phyloP scores from a whole-genome alignment of 768 basidiomycete genomes.

The Leccinum truebloodii region DNA sequence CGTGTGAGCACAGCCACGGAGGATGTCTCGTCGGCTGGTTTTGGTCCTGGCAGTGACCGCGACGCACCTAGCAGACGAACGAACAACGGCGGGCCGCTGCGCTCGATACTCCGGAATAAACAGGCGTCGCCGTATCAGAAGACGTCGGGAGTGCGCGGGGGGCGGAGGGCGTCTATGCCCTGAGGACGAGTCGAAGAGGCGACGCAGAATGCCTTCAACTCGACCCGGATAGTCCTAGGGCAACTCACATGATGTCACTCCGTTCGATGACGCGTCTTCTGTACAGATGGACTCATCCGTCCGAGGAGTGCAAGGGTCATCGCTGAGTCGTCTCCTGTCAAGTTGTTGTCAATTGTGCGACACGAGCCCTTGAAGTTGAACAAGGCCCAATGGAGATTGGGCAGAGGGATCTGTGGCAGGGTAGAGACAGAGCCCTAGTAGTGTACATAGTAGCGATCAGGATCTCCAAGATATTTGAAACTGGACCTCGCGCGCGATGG shows the following conservation, averaged over 20 bases:
- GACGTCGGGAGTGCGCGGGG: not conserved
- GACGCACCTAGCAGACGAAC: not conserved
- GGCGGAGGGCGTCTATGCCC: constrained; percentile 10
- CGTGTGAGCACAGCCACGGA: not conserved
- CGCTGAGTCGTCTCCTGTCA: not conserved
- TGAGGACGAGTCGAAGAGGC: not conserved
- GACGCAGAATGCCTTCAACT: not conserved
- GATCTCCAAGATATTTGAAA: not conserved
- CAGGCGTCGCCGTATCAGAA: constrained; percentile 13
- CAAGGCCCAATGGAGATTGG: not conserved
- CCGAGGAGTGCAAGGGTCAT: not conserved
- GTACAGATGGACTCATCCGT: not conserved
- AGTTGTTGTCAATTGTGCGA: not conserved
- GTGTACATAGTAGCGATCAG: not conserved
- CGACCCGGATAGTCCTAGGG: not conserved
- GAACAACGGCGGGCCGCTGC: constrained; percentile 6
- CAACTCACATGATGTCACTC: not conserved
- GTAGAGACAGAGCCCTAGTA: not conserved
- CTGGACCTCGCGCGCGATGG: not conserved
- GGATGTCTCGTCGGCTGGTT: not conserved
- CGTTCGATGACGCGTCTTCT: not conserved
- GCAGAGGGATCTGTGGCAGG: not conserved
- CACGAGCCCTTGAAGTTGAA: not conserved
- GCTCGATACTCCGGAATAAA: constrained; percentile 20
- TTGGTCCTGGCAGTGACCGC: not conserved